A percentile compares a stretch with the other conserved stretches of the same genome.
Evolutionary conservation across 441 rosid species (phyloP).

Genomic region (Erodium chrysanthum): DNA sequence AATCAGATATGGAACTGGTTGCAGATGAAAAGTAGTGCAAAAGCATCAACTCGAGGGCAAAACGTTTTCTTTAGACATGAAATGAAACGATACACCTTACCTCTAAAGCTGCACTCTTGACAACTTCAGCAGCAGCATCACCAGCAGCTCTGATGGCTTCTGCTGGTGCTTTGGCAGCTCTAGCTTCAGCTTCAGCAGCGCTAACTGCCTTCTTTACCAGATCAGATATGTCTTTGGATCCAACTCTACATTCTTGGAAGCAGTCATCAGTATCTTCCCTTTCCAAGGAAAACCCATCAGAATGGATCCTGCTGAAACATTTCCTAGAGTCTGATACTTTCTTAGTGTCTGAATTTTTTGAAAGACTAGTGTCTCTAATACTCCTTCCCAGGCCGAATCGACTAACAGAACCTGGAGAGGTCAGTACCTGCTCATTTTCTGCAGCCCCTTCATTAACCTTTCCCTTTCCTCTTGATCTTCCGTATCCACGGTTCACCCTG

Average conservation of each 20-base stretch:
- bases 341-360: slow-evolving; percentile 42
- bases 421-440: slow-evolving; percentile 50
- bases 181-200: slow-evolving; percentile 97
- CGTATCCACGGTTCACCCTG: slow-evolving; percentile 43
- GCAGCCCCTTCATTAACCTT: slow-evolving; percentile 45
- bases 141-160: slow-evolving; percentile 94
- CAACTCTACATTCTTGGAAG: slow-evolving; percentile 70
- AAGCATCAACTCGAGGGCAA: background rate
- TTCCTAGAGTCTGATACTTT: slow-evolving; percentile 45
- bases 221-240: slow-evolving; percentile 66
- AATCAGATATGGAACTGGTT: slow-evolving; percentile 3
- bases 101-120: slow-evolving; percentile 78
- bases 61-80: background rate
- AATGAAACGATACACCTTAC: slow-evolving; percentile 20
- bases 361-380: slow-evolving; percentile 41
- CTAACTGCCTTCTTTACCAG: slow-evolving; percentile 73
- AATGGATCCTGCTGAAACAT: slow-evolving; percentile 29
- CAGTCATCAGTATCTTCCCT: slow-evolving; percentile 71
- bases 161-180: slow-evolving; percentile 67
- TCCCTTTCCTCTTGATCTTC: slow-evolving; percentile 68
- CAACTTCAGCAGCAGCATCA: slow-evolving; percentile 94
- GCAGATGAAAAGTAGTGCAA: slow-evolving; percentile 11
- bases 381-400: slow-evolving; percentile 37
- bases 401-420: slow-evolving; percentile 62
- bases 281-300: slow-evolving; percentile 39